Evolutionary conservation across 495 filamentous ascomycete species (phyloP).

Genomic region (Massariosphaeria phaeospora): DNA sequence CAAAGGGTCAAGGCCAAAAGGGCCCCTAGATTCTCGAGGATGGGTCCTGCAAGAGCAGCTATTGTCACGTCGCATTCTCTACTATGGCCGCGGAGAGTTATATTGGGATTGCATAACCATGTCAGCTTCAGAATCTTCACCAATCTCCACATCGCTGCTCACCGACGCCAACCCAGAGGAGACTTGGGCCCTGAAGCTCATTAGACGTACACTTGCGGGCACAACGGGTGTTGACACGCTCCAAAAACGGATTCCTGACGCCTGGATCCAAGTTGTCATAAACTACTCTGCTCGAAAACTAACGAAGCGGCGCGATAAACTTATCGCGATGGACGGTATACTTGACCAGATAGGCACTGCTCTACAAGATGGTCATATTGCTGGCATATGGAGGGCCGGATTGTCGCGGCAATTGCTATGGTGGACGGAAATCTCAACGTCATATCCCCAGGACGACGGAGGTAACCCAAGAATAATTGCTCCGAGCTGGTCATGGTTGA

Average conservation of each 20-base stretch:
- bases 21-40: neutral
- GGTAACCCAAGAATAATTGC: neutral
- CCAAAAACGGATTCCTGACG: neutral
- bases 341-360: neutral
- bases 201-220: neutral
- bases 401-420: neutral
- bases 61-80: neutral
- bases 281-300: neutral
- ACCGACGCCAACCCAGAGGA: neutral
- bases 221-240: neutral
- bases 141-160: neutral
- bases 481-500: neutral
- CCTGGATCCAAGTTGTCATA: neutral
- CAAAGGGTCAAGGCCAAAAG: neutral
- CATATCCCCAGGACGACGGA: neutral
- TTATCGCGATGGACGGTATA: neutral
- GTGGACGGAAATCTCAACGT: neutral
- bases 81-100: neutral
- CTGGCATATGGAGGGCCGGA: neutral
- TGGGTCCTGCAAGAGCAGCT: conserved; percentile 3
- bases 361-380: neutral
- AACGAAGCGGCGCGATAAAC: neutral
- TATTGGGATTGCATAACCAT: neutral
- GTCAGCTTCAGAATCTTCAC: neutral
- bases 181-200: neutral